These are phyloP conservation scores for Camelina sativa DNA, from an alignment of 345 rosid species.

Conservation along the genomic window DNA sequence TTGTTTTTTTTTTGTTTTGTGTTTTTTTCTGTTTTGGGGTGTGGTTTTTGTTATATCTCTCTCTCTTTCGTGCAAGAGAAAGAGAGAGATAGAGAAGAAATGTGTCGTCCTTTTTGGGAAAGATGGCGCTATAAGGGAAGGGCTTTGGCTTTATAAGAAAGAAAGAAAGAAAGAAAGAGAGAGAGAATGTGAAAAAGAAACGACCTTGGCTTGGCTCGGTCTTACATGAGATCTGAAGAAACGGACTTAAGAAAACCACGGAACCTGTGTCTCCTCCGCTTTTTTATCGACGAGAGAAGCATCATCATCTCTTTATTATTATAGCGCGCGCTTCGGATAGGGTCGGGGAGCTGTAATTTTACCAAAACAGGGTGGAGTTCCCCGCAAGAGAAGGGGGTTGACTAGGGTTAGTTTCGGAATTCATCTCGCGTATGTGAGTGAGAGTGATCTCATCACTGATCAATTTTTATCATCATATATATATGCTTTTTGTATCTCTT, in stretches of 20 bases:
- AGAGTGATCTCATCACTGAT: background rate
- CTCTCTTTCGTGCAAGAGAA: conserved; percentile 44
- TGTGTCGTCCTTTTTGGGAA: conserved; percentile 31
- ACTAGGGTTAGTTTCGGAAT: conserved; percentile 26
- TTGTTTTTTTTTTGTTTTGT: background rate
- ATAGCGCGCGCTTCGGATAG: conserved; percentile 16
- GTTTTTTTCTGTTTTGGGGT: background rate
- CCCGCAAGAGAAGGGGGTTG: background rate
- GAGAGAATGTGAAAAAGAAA: conserved; percentile 25
- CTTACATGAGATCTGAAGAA: conserved; percentile 44
- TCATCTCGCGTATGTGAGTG: background rate
- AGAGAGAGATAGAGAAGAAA: conserved; percentile 42
- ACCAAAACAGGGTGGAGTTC: conserved; percentile 17
- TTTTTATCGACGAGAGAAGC: background rate
- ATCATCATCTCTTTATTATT: too few relatives aligned
- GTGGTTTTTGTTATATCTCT: conserved; percentile 36
- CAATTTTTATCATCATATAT: background rate
- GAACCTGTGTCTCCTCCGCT: conserved; percentile 36
- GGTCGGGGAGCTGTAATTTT: conserved; percentile 23
- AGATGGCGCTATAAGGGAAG: conserved; percentile 15
- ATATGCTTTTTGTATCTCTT: too few relatives aligned
- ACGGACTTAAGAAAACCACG: conserved; percentile 40
- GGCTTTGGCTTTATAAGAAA: conserved; percentile 8
- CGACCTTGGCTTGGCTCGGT: conserved; percentile 31
- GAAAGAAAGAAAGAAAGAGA: background rate